Base-by-base conservation (phyloP, 345 rosid genomes). In the Cardamine resedifolia region DNA sequence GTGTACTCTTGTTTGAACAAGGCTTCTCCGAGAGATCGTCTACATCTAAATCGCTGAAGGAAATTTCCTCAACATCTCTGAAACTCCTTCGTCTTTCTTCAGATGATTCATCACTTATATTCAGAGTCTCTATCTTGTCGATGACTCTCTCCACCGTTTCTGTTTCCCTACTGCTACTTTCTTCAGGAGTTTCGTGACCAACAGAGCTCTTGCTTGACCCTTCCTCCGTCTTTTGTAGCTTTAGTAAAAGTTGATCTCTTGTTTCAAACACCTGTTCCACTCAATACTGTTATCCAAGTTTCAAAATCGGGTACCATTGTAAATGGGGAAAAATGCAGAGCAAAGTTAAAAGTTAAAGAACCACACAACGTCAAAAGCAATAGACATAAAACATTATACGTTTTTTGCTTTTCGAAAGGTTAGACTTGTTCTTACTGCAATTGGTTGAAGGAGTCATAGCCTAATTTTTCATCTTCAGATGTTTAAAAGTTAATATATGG, bases 21-120 rank as follows among this genome's bases (percentile, higher is more conserved):
- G 51, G 63, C 78, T 81, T 81, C 33, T 56, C 38, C 0, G 83
- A 71, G 55, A 48, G 75, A 58, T 81, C 80, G 2, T 86, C 90
- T 5, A 48, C 67, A 50, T 85, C 95, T 78, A 86, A 68, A 76
- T 89, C 96, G 60, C 91, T 87, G 67, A 87, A 87, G 2, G 85
- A 84, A 52, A 85, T 79, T 51, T 80, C 86, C 51, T 75, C 85
- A 50, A 80, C 87, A 14, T 66, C 65, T 73, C 69, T 77, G 55
- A 69, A 72, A 45, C 57, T 77, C 62, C 74, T 80, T 65, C 27
- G 58, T 31, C 57, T 50, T 55, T 81, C 88, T 77, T 80, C 84
- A 48, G 73, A 74, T 81, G 83, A 82, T 18, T 71, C 83, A 52
- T 68, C 83, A 4, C 76, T 58, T 49, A 16, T 78, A 72, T 75